Evolutionary conservation across 371 early-diverging fungal species (phyloP), one percentile per base, ranked within the genome.

Genomic region (Circinella minor): DNA sequence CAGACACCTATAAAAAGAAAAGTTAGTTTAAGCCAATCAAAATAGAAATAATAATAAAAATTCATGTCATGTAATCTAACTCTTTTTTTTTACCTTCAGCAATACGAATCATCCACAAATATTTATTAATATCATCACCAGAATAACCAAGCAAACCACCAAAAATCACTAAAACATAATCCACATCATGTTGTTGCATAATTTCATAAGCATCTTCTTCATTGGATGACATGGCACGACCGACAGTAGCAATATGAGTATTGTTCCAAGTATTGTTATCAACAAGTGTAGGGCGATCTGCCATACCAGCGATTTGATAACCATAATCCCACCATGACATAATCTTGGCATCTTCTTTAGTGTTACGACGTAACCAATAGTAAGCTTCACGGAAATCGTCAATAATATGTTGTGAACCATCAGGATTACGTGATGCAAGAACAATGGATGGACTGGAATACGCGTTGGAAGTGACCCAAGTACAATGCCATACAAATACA

Each of bases 231-330:
- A 99, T 91, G 61, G 95, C 96, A 73, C 92, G 92, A 54, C 99
- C 99, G 14, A 99, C 99, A 3, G 99, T 98, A 11, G 99, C 99
- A 78, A 99, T 99, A 74, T 99, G 99, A 4, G 98, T 98, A 87
- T 99, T 99, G 89, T 99, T 99, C 99, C 99, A 99, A 1, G 99
- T 99, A 81, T 99, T 99, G 91, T 99, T 99, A 84, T 99, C 99
- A 27, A 99, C 99, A 36, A 99, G 82, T 0, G 96, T 96, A 0
- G 97, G 93, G 38, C 99, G 91, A 77, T 98, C 94, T 36, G 99
- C 93, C 96, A 99, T 96, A 47, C 99, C 99, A 0, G 99, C 96
- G 73, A 99, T 95, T 86, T 99, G 99, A 82, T 99, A 99, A 9
- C 99, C 99, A 76, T 99, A 99, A 85, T 99, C 99, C 99, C 99